These are phyloP conservation scores for Aspergillus transmontanensis DNA, from an alignment of 2,329 filamentous ascomycete genomes.

Conservation along the genomic window DNA sequence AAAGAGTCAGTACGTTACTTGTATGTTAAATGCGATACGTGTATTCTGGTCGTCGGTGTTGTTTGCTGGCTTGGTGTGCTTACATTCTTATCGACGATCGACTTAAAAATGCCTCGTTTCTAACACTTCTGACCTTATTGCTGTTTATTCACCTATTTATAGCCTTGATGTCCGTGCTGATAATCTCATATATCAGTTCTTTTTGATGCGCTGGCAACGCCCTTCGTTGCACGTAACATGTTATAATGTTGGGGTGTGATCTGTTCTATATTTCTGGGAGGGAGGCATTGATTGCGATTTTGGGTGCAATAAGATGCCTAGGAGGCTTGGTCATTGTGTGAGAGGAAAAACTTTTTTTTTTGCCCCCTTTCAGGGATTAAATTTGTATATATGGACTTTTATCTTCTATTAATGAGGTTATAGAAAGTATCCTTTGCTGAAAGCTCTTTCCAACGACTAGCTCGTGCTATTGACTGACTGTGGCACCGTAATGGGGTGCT, in stretches of 20 bases:
- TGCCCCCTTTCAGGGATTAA: background rate
- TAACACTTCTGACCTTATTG: background rate
- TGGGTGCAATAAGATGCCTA: background rate
- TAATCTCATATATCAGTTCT: background rate
- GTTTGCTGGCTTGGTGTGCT: background rate
- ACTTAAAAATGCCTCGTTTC: background rate
- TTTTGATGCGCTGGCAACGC: background rate
- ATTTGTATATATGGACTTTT: constrained; percentile 15
- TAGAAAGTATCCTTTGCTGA: constrained; percentile 19
- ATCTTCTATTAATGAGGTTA: constrained; percentile 20
- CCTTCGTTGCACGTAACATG: constrained; percentile 24
- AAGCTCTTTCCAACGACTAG: background rate
- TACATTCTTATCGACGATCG: background rate
- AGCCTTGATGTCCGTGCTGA: background rate
- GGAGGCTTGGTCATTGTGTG: background rate
- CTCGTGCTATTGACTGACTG: background rate
- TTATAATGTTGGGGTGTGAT: constrained; percentile 22
- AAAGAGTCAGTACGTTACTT: constrained; percentile 15
- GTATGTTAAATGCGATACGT: constrained; percentile 33
- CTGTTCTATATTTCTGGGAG: background rate
- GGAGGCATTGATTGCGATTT: background rate
- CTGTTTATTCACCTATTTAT: background rate
- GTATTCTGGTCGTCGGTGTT: constrained; percentile 5
- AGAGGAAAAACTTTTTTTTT: constrained; percentile 5
- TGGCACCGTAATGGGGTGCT: background rate